Percentiles rank a stretch among this genome's conserved stretches.
phyloP scores from a whole-genome alignment of 768 basidiomycete species.

The Strobilomyces dryophilus region DNA sequence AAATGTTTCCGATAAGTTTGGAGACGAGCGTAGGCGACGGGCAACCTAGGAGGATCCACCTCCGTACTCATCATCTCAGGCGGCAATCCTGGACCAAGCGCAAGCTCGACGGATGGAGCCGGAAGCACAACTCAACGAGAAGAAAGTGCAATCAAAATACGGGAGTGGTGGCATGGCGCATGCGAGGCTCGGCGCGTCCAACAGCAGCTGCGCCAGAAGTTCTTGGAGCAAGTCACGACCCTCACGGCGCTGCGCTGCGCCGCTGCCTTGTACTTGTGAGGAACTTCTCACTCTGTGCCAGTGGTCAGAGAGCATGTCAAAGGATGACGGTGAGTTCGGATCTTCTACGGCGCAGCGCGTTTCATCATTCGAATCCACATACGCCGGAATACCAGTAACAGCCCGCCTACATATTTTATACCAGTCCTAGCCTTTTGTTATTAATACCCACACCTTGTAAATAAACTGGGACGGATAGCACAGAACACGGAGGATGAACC shows the following conservation, averaged over 20 bases:
- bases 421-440: too few species aligned
- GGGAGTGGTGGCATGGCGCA: conserved; percentile 66
- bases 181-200: conserved; percentile 39
- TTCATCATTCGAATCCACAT: conserved; percentile 2
- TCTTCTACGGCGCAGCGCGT: not conserved
- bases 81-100: conserved; percentile 58
- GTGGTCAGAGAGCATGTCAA: conserved; percentile 29
- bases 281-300: conserved; percentile 26
- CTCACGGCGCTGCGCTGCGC: conserved; percentile 57
- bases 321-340: conserved; percentile 18
- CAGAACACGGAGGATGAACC: too few species aligned
- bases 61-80: conserved; percentile 47
- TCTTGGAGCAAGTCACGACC: conserved; percentile 48
- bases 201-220: conserved; percentile 42
- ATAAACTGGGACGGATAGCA: too few species aligned
- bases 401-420: too few species aligned
- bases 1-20: conserved; percentile 46
- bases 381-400: too few species aligned
- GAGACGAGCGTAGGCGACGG: conserved; percentile 48
- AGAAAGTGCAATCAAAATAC: conserved; percentile 59
- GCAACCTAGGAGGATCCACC: conserved; percentile 68
- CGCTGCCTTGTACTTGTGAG: conserved; percentile 60
- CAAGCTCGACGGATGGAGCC: conserved; percentile 58
- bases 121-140: conserved; percentile 47
- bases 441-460: too few species aligned